Evolutionary conservation across 352 stramenopile species (phyloP).

Genomic region (Pythium brachiatum): DNA sequence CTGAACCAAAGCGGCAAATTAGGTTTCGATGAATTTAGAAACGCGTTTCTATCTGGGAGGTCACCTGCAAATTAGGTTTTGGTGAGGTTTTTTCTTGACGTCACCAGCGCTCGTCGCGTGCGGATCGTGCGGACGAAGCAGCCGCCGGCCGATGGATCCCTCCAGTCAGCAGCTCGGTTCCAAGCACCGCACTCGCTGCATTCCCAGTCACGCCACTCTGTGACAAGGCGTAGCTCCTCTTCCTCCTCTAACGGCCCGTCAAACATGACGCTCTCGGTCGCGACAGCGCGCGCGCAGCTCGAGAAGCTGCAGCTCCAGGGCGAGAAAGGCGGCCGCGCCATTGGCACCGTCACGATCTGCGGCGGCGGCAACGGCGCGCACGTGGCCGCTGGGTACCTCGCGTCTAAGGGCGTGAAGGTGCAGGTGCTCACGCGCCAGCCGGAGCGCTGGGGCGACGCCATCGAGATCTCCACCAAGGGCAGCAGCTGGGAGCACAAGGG

Average conservation of each 20-base stretch:
- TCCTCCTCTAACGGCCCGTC: neutral
- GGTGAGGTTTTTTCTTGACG: slow-evolving; percentile 16
- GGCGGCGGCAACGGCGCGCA: slow-evolving; percentile 91
- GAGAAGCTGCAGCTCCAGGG: slow-evolving; percentile 47
- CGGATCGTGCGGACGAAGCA: neutral
- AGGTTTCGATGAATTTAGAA: neutral
- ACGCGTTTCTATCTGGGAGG: neutral
- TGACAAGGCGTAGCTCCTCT: slow-evolving; percentile 14
- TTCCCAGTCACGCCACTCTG: slow-evolving; percentile 3
- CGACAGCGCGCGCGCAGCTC: slow-evolving; percentile 63
- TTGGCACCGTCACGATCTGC: slow-evolving; percentile 88
- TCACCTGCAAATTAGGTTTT: too few species aligned
- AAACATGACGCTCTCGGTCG: slow-evolving; percentile 76
- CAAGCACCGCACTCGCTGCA: neutral
- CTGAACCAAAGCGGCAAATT: too few species aligned
- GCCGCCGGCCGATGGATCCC: slow-evolving; percentile 11
- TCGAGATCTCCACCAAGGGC: slow-evolving; percentile 79
- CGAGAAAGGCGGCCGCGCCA: slow-evolving; percentile 9
- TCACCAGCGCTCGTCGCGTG: neutral
- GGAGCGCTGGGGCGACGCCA: slow-evolving; percentile 69
- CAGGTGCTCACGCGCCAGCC: slow-evolving; percentile 82
- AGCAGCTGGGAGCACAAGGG: slow-evolving; percentile 86
- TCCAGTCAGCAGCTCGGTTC: neutral
- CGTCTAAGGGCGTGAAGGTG: slow-evolving; percentile 79
- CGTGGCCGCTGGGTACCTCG: slow-evolving; percentile 87